A percentile compares a stretch with the other conserved stretches of the same genome.
phyloP scores from a whole-genome alignment of 768 basidiomycete genomes.

The Hygrocybe coccinea region DNA sequence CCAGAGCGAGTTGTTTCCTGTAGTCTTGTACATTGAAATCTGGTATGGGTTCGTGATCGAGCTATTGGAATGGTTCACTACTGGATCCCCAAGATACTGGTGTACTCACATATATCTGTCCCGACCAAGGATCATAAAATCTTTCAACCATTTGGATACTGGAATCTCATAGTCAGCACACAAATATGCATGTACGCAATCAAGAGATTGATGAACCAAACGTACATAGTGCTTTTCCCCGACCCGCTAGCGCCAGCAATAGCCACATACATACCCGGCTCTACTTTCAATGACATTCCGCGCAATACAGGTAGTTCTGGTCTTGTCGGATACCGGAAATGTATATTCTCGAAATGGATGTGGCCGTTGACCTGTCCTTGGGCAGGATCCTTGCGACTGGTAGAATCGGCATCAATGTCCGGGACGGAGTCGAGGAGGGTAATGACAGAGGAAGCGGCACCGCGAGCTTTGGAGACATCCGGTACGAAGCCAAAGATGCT shows the following conservation, averaged over 20 bases:
- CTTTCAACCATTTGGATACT: conserved; percentile 73
- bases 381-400: conserved; percentile 52
- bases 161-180: neutral
- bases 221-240: conserved; percentile 79
- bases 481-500: conserved; percentile 83
- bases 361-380: conserved; percentile 47
- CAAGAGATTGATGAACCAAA: no score
- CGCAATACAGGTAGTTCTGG: conserved; percentile 80
- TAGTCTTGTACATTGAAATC: conserved; percentile 82
- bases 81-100: neutral
- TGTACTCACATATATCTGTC: conserved; percentile 54
- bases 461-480: conserved; percentile 79
- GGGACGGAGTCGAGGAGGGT: conserved; percentile 67
- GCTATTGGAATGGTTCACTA: conserved; percentile 28
- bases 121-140: conserved; percentile 77
- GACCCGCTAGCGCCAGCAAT: conserved; percentile 78
- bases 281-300: conserved; percentile 62
- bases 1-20: conserved; percentile 81
- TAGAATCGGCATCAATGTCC: conserved; percentile 76
- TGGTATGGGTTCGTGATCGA: conserved; percentile 71
- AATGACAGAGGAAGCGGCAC: conserved; percentile 72
- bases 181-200: neutral
- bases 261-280: conserved; percentile 77
- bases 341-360: conserved; percentile 72
- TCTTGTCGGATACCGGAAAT: conserved; percentile 88